Percentiles rank a stretch among this genome's conserved stretches.
These are phyloP conservation scores for Vinca minor DNA, from an alignment of 257 asterid species.

Conservation along the genomic window DNA sequence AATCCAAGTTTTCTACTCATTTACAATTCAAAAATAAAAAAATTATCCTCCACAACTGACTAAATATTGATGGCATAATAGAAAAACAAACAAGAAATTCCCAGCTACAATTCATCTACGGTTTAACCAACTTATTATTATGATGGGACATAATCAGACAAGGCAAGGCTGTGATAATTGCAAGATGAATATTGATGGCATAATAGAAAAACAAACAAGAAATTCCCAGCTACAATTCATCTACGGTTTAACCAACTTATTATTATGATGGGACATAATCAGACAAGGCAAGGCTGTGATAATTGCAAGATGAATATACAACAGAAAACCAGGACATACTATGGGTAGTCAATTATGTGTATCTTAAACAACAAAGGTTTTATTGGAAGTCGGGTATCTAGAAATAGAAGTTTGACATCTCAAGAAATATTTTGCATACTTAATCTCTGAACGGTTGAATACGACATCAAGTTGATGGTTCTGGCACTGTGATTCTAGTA, in stretches of 20 bases:
- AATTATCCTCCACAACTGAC: not conserved
- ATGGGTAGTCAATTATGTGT: not conserved
- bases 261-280: not conserved
- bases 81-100: not conserved
- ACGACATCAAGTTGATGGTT: not conserved
- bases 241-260: not conserved
- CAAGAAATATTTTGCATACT: not conserved
- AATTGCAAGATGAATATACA: not conserved
- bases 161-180: not conserved
- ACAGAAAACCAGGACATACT: not conserved
- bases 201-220: slow-evolving; percentile 1
- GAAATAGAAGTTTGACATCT: not conserved
- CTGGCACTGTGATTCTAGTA: not conserved
- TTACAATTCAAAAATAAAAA: not conserved
- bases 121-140: not conserved
- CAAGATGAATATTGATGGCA: not conserved
- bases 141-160: not conserved
- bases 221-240: not conserved
- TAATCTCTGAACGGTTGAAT: not conserved
- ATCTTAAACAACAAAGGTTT: not conserved
- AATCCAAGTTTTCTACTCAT: not conserved
- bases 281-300: not conserved
- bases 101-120: not conserved
- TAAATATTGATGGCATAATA: not conserved
- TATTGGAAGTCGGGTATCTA: not conserved